A percentile compares a stretch with the other conserved stretches of the same genome.
Conservation (phyloP, 768 basidiomycete species). For the Suillus paluster region DNA sequence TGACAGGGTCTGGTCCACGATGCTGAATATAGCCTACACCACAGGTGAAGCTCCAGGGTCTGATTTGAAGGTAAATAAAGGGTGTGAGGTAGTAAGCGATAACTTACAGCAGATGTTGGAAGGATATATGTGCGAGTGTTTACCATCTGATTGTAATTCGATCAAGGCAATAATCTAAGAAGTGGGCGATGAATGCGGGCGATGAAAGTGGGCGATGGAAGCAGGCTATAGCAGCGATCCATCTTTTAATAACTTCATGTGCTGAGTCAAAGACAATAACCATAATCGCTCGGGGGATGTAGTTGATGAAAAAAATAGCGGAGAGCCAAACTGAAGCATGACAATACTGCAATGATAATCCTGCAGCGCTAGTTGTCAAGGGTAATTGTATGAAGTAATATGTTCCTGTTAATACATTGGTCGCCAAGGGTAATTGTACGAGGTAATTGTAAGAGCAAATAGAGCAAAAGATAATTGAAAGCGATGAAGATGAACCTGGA, state of each 20-base stretch:
- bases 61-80: neutral
- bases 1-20: conserved; percentile 2
- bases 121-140: neutral
- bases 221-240: too few species aligned
- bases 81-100: neutral
- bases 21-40: conserved; percentile 10
- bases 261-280: neutral
- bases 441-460: too few species aligned
- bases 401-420: too few species aligned
- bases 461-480: too few species aligned
- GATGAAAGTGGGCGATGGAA: neutral
- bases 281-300: neutral
- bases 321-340: too few species aligned
- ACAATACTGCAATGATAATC: too few species aligned
- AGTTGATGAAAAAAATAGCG: too few species aligned
- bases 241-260: neutral
- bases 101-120: neutral
- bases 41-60: conserved; percentile 6
- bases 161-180: neutral
- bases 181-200: neutral
- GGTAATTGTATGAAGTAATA: too few species aligned
- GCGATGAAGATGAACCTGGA: too few species aligned
- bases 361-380: too few species aligned
- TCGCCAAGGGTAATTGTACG: too few species aligned
- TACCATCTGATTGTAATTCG: neutral